phyloP scores from a whole-genome alignment of 352 stramenopile species.

The Lagenidium giganteum region DNA sequence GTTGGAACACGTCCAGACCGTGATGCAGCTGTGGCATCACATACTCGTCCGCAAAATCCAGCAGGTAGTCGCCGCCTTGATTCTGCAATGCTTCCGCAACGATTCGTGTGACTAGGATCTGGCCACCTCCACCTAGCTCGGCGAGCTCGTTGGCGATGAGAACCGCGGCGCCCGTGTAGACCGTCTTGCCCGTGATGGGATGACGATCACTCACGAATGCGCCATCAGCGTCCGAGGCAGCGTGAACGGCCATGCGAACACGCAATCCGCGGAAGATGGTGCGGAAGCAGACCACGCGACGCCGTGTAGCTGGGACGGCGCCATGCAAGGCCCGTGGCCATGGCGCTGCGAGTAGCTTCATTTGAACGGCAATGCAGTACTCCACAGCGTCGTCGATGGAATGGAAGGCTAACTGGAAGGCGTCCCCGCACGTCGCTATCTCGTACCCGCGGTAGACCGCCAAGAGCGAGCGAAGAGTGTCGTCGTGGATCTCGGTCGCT shows the following conservation, averaged over 20 bases:
- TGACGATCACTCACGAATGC: constrained; percentile 15
- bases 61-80: constrained; percentile 11
- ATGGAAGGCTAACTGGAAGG: constrained; percentile 71
- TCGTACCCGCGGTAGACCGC: constrained; percentile 63
- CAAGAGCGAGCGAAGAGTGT: constrained; percentile 18
- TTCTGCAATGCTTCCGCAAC: constrained; percentile 21
- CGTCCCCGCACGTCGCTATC: constrained; percentile 64
- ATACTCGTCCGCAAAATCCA: constrained; percentile 27
- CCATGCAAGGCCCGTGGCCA: constrained; percentile 61
- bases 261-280: constrained; percentile 19
- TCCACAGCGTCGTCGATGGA: constrained; percentile 52
- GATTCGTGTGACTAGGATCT: constrained; percentile 21
- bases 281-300: constrained; percentile 2
- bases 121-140: constrained; percentile 20
- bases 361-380: constrained; percentile 54
- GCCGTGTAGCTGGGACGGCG: constrained; percentile 36
- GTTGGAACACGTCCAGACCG: constrained; percentile 37
- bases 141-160: constrained; percentile 19
- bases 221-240: constrained; percentile 2
- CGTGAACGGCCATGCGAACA: constrained; percentile 29
- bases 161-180: constrained; percentile 16
- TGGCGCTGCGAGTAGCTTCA: constrained; percentile 41
- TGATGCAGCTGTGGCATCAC: constrained; percentile 32
- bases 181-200: constrained; percentile 17
- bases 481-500: constrained; percentile 26